A percentile compares a stretch with the other conserved stretches of the same genome.
phyloP scores from a whole-genome alignment of 441 rosid species.

The Caryocar brasiliense region DNA sequence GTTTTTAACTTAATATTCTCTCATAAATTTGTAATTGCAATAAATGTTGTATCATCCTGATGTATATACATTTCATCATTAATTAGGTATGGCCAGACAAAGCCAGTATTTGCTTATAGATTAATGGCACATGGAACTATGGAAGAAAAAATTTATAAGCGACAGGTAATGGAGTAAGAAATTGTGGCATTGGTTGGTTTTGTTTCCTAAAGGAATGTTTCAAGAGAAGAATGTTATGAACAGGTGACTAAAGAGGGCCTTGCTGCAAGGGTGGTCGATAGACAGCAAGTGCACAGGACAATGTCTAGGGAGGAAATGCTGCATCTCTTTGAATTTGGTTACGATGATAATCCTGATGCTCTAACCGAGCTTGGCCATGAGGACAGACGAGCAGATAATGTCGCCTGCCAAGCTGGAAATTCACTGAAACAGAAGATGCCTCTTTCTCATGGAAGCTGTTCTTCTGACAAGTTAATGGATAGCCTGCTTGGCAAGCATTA shows the following conservation, averaged over 20 bases:
- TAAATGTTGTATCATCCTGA: conserved; percentile 2
- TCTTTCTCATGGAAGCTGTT: conserved; percentile 49
- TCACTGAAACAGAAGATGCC: conserved; percentile 45
- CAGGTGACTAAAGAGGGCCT: conserved; percentile 98
- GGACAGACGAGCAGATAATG: conserved; percentile 21
- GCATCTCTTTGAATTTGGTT: conserved; percentile 95
- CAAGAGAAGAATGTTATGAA: conserved; percentile 21
- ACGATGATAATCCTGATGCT: conserved; percentile 66
- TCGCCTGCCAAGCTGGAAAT: conserved; percentile 23
- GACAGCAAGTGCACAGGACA: conserved; percentile 94
- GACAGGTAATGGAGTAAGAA: conserved; percentile 56
- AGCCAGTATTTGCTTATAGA: conserved; percentile 95
- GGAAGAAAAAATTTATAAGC: conserved; percentile 98
- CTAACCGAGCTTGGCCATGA: conserved; percentile 31
- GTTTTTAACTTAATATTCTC: conserved; percentile 1
- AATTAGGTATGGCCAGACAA: conserved; percentile 89
- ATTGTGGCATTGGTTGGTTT: conserved; percentile 6
- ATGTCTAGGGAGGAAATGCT: conserved; percentile 98
- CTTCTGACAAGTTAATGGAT: conserved; percentile 89
- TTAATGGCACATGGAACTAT: conserved; percentile 96
- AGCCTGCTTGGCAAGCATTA: conserved; percentile 61
- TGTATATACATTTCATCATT: background rate
- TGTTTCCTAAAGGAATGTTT: conserved; percentile 12
- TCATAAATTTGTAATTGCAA: too few relatives aligned
- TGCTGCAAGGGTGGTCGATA: conserved; percentile 99